Conservation (phyloP, 2,329 filamentous ascomycete genomes). For the Fusarium begoniae region DNA sequence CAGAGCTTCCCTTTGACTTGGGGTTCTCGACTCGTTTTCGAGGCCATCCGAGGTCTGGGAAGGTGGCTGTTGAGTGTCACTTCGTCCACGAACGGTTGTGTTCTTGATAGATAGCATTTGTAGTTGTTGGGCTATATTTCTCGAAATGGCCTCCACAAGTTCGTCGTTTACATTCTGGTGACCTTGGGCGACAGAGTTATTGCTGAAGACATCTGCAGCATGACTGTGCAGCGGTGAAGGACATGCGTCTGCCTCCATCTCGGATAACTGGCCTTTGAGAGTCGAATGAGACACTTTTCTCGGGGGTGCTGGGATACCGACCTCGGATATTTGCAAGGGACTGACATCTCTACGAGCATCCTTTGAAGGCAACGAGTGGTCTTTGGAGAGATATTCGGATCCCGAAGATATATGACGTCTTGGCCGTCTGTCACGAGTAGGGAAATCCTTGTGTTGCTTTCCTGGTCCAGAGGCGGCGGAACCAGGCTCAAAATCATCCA, state of each 20-base stretch:
- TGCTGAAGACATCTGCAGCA: conserved; percentile 22
- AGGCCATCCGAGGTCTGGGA: background rate
- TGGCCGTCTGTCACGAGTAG: background rate
- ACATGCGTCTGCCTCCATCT: background rate
- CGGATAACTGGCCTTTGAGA: background rate
- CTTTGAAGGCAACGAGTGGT: background rate
- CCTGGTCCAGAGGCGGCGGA: background rate
- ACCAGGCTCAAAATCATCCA: background rate
- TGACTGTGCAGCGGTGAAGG: background rate
- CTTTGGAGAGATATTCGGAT: background rate
- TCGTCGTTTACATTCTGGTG: conserved; percentile 49
- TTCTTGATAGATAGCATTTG: conserved; percentile 50
- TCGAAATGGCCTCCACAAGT: conserved; percentile 56
- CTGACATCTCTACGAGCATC: background rate
- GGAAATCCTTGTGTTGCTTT: background rate
- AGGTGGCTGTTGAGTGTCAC: background rate
- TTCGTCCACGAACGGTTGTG: background rate
- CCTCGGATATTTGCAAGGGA: background rate
- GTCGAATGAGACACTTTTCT: background rate
- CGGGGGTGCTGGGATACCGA: background rate
- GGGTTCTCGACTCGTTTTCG: conserved; percentile 50
- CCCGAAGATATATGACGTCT: background rate
- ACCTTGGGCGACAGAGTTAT: conserved; percentile 38
- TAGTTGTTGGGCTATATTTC: conserved; percentile 56
- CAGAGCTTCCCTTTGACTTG: conserved; percentile 55